Percentiles rank a stretch among this genome's conserved stretches.
Conservation (phyloP, 2,329 filamentous ascomycete species). For the Emmonsiellopsis sp. region DNA sequence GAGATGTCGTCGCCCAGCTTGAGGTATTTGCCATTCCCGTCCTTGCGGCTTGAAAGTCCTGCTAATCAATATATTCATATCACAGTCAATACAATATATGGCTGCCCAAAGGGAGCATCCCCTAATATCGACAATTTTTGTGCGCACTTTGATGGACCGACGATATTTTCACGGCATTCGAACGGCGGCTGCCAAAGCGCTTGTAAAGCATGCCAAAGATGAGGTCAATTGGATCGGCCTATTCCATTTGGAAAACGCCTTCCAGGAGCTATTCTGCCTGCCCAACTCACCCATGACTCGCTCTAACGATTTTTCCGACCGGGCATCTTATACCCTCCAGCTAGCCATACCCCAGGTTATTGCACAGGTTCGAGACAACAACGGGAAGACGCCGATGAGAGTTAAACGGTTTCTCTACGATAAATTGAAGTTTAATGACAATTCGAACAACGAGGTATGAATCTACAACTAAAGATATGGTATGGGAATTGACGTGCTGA, state of each 20-base stretch:
- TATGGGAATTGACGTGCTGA: neutral
- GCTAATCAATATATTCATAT: slow-evolving; percentile 12
- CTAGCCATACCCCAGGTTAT: slow-evolving; percentile 75
- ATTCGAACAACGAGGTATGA: slow-evolving; percentile 63
- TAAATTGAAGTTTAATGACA: slow-evolving; percentile 88
- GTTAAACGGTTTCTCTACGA: slow-evolving; percentile 81
- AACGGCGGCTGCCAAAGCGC: slow-evolving; percentile 68
- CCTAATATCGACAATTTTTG: slow-evolving; percentile 79
- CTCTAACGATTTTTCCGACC: slow-evolving; percentile 86
- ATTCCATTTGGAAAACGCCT: slow-evolving; percentile 75
- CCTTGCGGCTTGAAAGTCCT: neutral
- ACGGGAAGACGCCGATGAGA: slow-evolving; percentile 67
- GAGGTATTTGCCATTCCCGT: slow-evolving; percentile 33
- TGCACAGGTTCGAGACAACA: slow-evolving; percentile 63
- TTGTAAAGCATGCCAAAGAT: slow-evolving; percentile 67
- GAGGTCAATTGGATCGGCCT: slow-evolving; percentile 68
- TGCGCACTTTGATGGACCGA: slow-evolving; percentile 80
- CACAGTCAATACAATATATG: slow-evolving; percentile 66
- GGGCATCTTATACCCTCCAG: slow-evolving; percentile 75
- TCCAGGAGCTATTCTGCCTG: slow-evolving; percentile 80
- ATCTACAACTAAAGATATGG: slow-evolving; percentile 2
- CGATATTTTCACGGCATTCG: slow-evolving; percentile 93
- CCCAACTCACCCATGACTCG: slow-evolving; percentile 67
- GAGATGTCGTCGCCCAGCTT: slow-evolving; percentile 83
- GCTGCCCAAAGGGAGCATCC: slow-evolving; percentile 59